Evolutionary conservation across 1,284 basidiomycete genomes (phyloP), one percentile per base, ranked within the genome.

Genomic region (Puccinia coronata): DNA sequence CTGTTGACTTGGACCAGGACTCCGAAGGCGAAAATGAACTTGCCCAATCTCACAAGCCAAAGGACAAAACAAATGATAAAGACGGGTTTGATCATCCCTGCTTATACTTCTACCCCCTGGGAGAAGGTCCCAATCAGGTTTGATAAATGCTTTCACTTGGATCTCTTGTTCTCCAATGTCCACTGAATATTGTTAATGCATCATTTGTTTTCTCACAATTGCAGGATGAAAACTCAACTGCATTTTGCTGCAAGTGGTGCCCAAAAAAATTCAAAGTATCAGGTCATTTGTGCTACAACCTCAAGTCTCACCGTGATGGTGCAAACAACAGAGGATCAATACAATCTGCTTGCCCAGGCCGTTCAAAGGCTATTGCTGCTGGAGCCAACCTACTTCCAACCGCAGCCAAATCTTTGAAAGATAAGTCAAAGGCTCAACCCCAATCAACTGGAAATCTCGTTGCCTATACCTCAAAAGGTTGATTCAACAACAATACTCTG

Each of bases 221-320:
- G 9, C 25, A 65, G 61, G 39, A 23, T 8, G 9, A 8, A 47
- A 16, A 16, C 41, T 20, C 39, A n/a, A 4, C 23, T 11, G 11
- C 43, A 8, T 16, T 8, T 16, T 8, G 16, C 20, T 65, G 61
- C 28, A 3, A n/a, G 41, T 65, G 61, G 61, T 65, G 61, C 61
- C 61, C 61, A 16, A 65, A 65, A 9, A 5, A 36, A 65, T 65
- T 5, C 61, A 2, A 39, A 43, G 61, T 14, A 65, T 3, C 6
- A 20, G 23, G 9, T 65, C 61, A 36, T 39, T n/a, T n/a, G n/a
- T n/a, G 28, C 61, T 65, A 65, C 61, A 65, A 65, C 39, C 61
- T 65, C 34, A 65, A 65, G 18, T 39, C 12, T 43, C 61, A 65
- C 34, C 20, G 34, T 5, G 61, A 65, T 65, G 61, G 61, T 2